Percentiles rank a stretch among this genome's conserved stretches.
Conservation (phyloP, 2,329 filamentous ascomycete genomes). For the Calonectria hongkongensis region DNA sequence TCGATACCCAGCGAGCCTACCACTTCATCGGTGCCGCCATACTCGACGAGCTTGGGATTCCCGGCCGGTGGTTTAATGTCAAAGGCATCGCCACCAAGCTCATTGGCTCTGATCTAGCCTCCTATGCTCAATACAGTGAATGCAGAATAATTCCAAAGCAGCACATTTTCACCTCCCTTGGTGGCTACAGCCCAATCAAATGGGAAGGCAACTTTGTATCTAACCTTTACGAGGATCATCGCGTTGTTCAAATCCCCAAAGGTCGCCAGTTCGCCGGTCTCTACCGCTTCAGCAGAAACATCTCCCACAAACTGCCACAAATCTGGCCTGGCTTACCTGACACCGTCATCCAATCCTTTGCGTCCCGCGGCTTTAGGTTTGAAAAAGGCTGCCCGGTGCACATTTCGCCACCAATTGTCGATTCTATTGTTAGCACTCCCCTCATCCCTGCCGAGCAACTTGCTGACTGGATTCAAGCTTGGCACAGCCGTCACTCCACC, state of each 20-base stretch:
- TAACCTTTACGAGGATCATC: background rate
- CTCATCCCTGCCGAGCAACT: no score
- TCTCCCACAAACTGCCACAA: background rate
- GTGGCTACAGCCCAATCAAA: background rate
- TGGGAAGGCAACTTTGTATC: background rate
- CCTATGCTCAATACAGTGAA: background rate
- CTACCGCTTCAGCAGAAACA: background rate
- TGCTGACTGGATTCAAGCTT: no score
- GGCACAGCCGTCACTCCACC: no score
- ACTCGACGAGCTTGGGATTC: background rate
- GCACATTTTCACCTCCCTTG: background rate
- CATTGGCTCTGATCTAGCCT: background rate
- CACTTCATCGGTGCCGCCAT: slow-evolving; percentile 10
- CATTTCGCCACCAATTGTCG: background rate
- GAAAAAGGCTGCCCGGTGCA: background rate
- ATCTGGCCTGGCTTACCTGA: background rate
- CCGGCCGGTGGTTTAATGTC: background rate
- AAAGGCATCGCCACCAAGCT: background rate
- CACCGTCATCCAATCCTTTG: background rate
- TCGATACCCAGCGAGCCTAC: background rate
- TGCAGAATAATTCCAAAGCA: background rate
- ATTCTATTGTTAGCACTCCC: background rate
- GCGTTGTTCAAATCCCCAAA: background rate
- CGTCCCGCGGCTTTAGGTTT: background rate
- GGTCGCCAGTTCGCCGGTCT: background rate